A percentile compares a stretch with the other conserved stretches of the same genome.
phyloP scores from a whole-genome alignment of 2,329 filamentous ascomycete genomes.

The Beauveria rudraprayagi region DNA sequence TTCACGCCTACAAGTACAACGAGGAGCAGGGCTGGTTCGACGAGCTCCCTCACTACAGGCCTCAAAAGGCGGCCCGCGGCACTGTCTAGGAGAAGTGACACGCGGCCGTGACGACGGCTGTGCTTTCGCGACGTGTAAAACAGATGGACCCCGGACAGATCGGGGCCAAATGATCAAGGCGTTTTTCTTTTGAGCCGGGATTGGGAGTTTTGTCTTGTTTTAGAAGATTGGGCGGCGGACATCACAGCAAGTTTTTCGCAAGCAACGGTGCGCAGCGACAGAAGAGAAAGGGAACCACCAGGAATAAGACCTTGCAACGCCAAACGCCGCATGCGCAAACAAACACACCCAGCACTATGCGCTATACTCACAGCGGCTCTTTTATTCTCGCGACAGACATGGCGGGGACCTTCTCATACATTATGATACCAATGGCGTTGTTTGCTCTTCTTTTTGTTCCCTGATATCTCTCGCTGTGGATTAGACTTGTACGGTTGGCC shows the following conservation, averaged over 20 bases:
- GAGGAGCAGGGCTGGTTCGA: conserved; percentile 71
- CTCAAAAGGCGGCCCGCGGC: conserved; percentile 42
- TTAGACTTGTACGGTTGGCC: neutral
- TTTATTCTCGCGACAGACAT: neutral
- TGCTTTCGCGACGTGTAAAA: conserved; percentile 5
- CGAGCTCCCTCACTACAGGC: conserved; percentile 74
- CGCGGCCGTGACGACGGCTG: neutral
- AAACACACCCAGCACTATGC: neutral
- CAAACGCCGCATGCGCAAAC: neutral
- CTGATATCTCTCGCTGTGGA: neutral
- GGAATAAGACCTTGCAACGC: conserved; percentile 3
- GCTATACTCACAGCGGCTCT: neutral
- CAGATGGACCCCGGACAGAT: neutral
- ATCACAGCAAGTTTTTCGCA: neutral
- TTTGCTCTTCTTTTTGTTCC: neutral
- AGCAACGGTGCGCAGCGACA: neutral
- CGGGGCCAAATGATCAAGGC: neutral
- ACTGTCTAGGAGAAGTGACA: conserved; percentile 7
- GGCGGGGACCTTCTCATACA: neutral
- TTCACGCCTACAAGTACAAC: conserved; percentile 91
- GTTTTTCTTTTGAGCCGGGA: neutral
- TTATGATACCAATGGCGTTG: conserved; percentile 8
- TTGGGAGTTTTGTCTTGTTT: neutral
- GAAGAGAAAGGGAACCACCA: conserved; percentile 7
- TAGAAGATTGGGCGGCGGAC: neutral